Evolutionary conservation across 1,284 basidiomycete species (phyloP), one percentile per base, ranked within the genome.

Genomic region (Ceratobasidium sp.): DNA sequence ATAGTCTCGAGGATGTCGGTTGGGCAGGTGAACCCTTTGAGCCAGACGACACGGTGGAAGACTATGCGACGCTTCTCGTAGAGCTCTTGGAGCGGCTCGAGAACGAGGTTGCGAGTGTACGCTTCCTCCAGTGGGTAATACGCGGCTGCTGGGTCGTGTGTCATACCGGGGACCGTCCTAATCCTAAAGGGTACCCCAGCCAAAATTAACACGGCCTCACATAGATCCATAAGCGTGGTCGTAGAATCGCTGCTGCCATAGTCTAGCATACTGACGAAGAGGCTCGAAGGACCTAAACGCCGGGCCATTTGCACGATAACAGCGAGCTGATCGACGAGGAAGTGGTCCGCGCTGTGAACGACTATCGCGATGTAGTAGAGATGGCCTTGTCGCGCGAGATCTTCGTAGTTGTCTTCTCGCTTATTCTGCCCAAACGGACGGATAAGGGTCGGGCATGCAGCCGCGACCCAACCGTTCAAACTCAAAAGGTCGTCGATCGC

Each of bases 391-490:
- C 86, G 86, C 24, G 91, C 90, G 75, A 98, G 89, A 81, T 96
- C 95, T 79, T 94, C 93, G 82, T 96, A 98, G 36, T 92, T 88
- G 78, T 93, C 91, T 71, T 96, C 92, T 76, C 89, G 86, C 79
- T 89, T 91, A 83, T 94, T 94, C 81, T 95, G 92, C 11, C 94
- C 94, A 80, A 98, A 98, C 1, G 96, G 96, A 19, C 96, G 90
- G 2, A 89, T 89, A 56, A 98, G 88, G 2, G 93, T 96, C 8
- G 95, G 94, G 82, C 96, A 98, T 47, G 94, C 90, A 9, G 94
- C 95, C n/a, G 95, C 94, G n/a, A 97, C 96, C 96, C 96, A 98
- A n/a, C 96, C 96, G 80, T 98, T 97, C 75, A 98, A 89, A 24
- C 93, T 92, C 27, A 98, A 86, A 1, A 98, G 87, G 78, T 95